Evolutionary conservation across 495 filamentous ascomycete genomes (phyloP), one percentile per base, ranked within the genome.

Genomic region (Glarea lozoyensis): DNA sequence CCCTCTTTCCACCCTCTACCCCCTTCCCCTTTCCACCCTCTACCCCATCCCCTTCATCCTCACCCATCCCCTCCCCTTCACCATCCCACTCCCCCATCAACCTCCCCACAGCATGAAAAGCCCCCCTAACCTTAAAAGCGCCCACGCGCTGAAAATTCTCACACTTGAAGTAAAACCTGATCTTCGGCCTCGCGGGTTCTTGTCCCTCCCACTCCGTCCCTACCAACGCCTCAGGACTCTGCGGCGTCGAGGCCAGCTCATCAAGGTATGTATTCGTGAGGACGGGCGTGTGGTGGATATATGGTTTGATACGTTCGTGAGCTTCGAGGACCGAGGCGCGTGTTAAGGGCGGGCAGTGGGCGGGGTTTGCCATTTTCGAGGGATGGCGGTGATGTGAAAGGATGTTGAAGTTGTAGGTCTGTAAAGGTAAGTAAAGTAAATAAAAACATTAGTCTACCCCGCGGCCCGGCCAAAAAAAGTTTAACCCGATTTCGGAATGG

Each of bases 151-250:
- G 90, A 25, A 81, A 72, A 64, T 96, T 95, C 68, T 98, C 90
- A 64, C 88, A 94, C 66, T 98, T 98, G 74, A 98, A 94, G 63
- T 83, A 89, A 48, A 98, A 72, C 5, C 75, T 72, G 25, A 95
- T 69, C 20, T 64, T 74, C 0, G 88, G 86, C 9, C 53, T 61
- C 10, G 79, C 78, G 1, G 84, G 75, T 9, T 53, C 48, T 32
- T 68, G 69, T 31, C 72, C 75, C 50, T 75, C 75, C 60, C 69
- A 81, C 48, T 60, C 59, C 1, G 79, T 81, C 15, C 68, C 73
- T n/a, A 54, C 46, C 0, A 83, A 63, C 1, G 70, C 63, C 3
- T 64, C 45, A 1, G 36, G 29, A 2, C 66, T 52, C 50, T 81
- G 81, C 4, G 84, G 78, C 20, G 78, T 80, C 3, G 86, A 93